These are phyloP conservation scores for Colletotrichum shisoi DNA, from an alignment of 2,329 filamentous ascomycete species.

Conservation along the genomic window DNA sequence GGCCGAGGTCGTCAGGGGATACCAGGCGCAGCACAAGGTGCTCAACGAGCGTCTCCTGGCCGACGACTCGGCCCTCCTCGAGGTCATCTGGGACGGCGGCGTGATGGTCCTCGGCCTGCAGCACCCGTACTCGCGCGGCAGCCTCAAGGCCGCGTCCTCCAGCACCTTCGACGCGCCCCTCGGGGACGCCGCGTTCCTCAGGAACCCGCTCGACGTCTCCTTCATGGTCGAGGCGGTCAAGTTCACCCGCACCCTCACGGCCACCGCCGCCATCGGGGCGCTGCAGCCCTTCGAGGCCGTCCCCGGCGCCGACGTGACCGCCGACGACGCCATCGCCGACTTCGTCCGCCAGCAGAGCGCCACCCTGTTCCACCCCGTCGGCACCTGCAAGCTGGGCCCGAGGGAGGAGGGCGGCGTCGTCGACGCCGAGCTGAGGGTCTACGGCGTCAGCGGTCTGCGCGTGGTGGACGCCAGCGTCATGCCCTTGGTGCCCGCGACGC, in stretches of 20 bases:
- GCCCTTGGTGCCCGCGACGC: slow-evolving; percentile 45
- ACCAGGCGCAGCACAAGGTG: slow-evolving; percentile 48
- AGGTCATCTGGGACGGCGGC: slow-evolving; percentile 48
- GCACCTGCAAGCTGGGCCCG: slow-evolving; percentile 49
- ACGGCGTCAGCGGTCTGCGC: slow-evolving; percentile 44
- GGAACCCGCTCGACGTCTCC: slow-evolving; percentile 51
- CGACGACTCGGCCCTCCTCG: slow-evolving; percentile 43
- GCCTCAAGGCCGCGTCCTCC: slow-evolving; percentile 49
- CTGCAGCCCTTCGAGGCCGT: slow-evolving; percentile 33
- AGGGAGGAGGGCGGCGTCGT: slow-evolving; percentile 46
- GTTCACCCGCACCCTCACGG: slow-evolving; percentile 48
- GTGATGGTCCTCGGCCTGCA: slow-evolving; percentile 47
- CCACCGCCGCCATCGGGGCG: slow-evolving; percentile 19
- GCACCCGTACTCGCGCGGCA: slow-evolving; percentile 53
- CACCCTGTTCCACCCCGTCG: slow-evolving; percentile 50
- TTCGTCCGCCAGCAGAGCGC: slow-evolving; percentile 29
- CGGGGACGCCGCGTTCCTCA: slow-evolving; percentile 51
- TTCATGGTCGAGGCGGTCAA: slow-evolving; percentile 45
- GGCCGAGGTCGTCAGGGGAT: slow-evolving; percentile 50
- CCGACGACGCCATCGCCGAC: slow-evolving; percentile 27
- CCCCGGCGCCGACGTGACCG: slow-evolving; percentile 32
- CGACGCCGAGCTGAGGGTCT: slow-evolving; percentile 45
- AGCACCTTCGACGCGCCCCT: slow-evolving; percentile 49
- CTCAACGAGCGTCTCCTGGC: slow-evolving; percentile 46
- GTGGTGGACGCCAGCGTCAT: slow-evolving; percentile 47